Evolutionary conservation across 495 filamentous ascomycete genomes (phyloP), one percentile per base, ranked within the genome.

Genomic region (Podospora didyma): DNA sequence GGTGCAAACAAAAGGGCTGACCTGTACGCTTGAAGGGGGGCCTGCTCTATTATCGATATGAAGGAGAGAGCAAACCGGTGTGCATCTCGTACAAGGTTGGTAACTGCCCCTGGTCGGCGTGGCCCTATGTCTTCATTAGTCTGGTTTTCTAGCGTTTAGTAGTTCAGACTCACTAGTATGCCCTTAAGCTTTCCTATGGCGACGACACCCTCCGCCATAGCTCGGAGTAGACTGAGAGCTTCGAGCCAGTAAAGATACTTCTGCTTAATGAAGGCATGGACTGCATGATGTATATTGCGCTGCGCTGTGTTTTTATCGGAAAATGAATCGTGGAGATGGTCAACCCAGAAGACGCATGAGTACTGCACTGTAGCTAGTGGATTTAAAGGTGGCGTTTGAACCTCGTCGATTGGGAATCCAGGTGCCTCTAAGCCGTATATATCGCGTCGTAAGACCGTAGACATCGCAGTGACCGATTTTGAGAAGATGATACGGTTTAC

Each of bases 271-370:
- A 59, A 59, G 16, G 31, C 44, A 22, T 59, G 41, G 0, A 51
- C 22, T 16, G 42, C 34, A 44, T 46, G 47, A 24, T 26, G 34
- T 20, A 28, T 20, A n/a, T 45, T 17, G 19, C 23, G 20, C n/a
- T 16, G 17, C 20, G 7, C 14, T 22, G 20, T 23, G 23, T 46
- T 46, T 54, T 20, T 31, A 31, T 21, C n/a, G 23, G 54, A 46
- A 51, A 57, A 46, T 28, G 49, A 58, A 28, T 59, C 20, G 70
- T 53, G 53, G 20, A 71, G 54, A 59, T 76, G 73, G 47, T 70
- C 60, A 57, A 69, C 57, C 73, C 69, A 77, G 51, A 66, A 71
- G 46, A 71, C 47, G 51, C 68, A 75, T 10, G 72, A 63, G 52
- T 77, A 77, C 31, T 58, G 65, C 44, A 67, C 26, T 26, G 54